These are phyloP conservation scores for Aspergillus sp. DNA, from an alignment of 2,329 filamentous ascomycete genomes.

Conservation along the genomic window DNA sequence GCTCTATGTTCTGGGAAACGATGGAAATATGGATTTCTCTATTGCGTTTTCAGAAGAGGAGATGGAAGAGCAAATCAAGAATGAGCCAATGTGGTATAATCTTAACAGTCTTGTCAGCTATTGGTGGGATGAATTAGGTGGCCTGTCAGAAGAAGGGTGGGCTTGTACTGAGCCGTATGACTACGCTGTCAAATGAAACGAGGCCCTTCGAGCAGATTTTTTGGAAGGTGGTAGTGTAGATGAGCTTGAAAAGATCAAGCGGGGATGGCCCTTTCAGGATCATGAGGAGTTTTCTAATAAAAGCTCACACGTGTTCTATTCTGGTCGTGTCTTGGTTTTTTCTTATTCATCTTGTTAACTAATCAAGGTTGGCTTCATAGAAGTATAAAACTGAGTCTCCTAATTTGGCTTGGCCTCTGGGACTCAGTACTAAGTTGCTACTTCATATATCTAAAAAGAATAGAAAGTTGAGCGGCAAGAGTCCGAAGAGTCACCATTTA, in stretches of 20 bases:
- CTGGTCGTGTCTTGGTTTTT: too few species aligned
- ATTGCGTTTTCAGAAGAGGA: conserved; percentile 15
- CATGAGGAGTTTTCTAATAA: not conserved
- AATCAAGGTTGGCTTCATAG: too few species aligned
- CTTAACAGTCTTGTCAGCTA: conserved; percentile 20
- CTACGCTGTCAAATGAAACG: not conserved
- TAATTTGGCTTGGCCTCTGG: too few species aligned
- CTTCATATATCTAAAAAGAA: too few species aligned
- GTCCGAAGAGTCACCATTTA: too few species aligned
- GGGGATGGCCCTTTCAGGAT: not conserved
- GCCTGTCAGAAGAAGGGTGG: conserved; percentile 21
- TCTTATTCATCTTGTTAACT: too few species aligned
- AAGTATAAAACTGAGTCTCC: too few species aligned
- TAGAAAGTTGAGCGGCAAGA: too few species aligned
- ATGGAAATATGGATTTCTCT: conserved; percentile 12
- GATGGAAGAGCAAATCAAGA: conserved; percentile 12
- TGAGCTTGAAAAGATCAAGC: not conserved
- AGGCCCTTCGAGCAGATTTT: not conserved
- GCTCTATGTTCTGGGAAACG: conserved; percentile 9
- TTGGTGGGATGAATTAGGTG: conserved; percentile 20
- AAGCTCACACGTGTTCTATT: too few species aligned
- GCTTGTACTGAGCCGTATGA: not conserved
- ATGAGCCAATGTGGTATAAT: conserved; percentile 20
- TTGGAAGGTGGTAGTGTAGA: not conserved
- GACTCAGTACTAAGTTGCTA: too few species aligned